Evolutionary conservation across 345 rosid genomes (phyloP).

Genomic region (Euphorbia pulcherrima): DNA sequence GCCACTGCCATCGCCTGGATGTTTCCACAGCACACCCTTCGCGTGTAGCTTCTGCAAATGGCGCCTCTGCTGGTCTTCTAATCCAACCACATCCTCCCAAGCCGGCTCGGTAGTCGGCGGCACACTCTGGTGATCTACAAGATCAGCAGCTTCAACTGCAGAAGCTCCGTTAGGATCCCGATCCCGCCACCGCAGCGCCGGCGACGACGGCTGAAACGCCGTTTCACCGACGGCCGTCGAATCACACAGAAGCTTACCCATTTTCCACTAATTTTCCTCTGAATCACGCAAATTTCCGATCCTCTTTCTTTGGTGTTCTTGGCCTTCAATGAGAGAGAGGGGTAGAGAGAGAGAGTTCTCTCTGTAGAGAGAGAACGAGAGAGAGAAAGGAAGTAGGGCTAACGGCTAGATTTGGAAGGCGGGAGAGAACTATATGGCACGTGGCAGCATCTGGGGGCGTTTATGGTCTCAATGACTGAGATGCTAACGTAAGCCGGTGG

Average conservation of each 20-base stretch:
- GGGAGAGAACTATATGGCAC: conserved; percentile 49
- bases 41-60: conserved; percentile 66
- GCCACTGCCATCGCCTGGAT: conserved; percentile 41
- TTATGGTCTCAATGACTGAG: conserved; percentile 13
- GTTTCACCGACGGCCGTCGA: conserved; percentile 60
- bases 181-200: conserved; percentile 56
- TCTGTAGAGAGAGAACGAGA: conserved; percentile 21
- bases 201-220: conserved; percentile 59
- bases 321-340: conserved; percentile 24
- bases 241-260: conserved; percentile 87
- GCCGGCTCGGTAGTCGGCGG: conserved; percentile 47
- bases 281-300: not conserved
- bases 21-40: conserved; percentile 86
- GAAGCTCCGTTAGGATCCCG: conserved; percentile 42
- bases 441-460: conserved; percentile 34
- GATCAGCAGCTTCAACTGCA: conserved; percentile 46
- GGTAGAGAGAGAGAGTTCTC: conserved; percentile 17
- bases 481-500: conserved; percentile 33
- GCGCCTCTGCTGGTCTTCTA: conserved; percentile 88
- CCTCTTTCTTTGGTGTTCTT: not conserved
- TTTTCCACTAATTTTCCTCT: conserved; percentile 24
- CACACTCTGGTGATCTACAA: conserved; percentile 43
- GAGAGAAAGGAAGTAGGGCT: conserved; percentile 29
- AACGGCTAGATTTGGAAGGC: conserved; percentile 57
- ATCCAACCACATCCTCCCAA: conserved; percentile 82